These are phyloP conservation scores for Penicillium capsulatum DNA, from an alignment of 2,329 filamentous ascomycete species.

Conservation along the genomic window DNA sequence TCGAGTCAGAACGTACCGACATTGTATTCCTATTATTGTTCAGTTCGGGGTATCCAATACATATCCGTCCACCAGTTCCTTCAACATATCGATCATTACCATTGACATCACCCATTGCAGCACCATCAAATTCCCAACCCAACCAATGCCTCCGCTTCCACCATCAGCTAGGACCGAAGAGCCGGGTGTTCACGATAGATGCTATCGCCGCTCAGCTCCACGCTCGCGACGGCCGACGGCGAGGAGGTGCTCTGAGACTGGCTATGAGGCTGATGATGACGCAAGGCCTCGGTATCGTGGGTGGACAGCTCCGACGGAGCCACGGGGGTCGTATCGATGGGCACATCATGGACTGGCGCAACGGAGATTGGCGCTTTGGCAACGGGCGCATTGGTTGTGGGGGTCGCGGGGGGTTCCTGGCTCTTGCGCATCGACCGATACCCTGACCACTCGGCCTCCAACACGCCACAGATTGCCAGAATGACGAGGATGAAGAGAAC, in stretches of 20 bases:
- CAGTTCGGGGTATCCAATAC: conserved; percentile 4
- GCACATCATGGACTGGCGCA: conserved; percentile 10
- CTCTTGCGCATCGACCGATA: too few species aligned
- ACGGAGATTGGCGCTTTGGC: conserved; percentile 4
- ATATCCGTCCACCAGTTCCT: not conserved
- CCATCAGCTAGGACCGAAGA: not conserved
- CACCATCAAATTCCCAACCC: too few species aligned
- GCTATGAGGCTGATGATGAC: conserved; percentile 16
- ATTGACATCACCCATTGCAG: too few species aligned
- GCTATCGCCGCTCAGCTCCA: conserved; percentile 9
- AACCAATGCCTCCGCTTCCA: not conserved
- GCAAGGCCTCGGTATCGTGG: conserved; percentile 17
- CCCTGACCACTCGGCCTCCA: conserved; percentile 26
- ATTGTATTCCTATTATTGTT: not conserved
- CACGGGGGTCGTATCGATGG: conserved; percentile 15
- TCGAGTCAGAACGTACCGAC: not conserved
- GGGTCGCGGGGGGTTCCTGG: not conserved
- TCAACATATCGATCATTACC: not conserved
- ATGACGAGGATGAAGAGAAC: conserved; percentile 27
- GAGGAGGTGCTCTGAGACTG: conserved; percentile 11
- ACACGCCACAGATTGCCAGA: conserved; percentile 26
- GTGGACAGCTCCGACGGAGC: conserved; percentile 10
- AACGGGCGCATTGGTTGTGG: not conserved
- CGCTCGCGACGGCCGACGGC: conserved; percentile 8
- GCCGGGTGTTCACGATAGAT: conserved; percentile 1